phyloP scores from a whole-genome alignment of 352 stramenopile genomes.

The Globisporangium lucens region DNA sequence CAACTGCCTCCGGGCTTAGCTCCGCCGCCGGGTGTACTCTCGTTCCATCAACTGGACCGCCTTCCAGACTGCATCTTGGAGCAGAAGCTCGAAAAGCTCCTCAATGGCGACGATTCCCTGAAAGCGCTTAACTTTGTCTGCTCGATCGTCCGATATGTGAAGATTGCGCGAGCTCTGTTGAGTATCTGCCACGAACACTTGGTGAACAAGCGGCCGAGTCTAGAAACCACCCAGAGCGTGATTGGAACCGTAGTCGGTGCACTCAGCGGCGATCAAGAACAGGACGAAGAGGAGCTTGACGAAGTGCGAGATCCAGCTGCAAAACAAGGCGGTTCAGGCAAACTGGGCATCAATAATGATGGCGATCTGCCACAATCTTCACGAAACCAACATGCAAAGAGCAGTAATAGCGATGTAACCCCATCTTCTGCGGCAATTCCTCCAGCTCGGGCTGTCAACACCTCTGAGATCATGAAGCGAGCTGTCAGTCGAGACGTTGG shows the following conservation, averaged over 20 bases:
- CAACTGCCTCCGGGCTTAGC: constrained; percentile 43
- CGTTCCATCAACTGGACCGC: constrained; percentile 41
- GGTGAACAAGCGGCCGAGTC: constrained; percentile 21
- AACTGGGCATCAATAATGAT: neutral
- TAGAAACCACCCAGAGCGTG: constrained; percentile 33
- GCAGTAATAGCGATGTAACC: neutral
- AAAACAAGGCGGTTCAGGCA: neutral
- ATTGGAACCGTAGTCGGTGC: constrained; percentile 19
- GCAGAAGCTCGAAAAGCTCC: constrained; percentile 24
- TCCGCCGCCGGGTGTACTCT: constrained; percentile 30
- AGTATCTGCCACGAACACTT: constrained; percentile 42
- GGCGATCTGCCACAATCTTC: too few species aligned
- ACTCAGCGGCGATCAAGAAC: constrained; percentile 6
- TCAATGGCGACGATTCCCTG: constrained; percentile 21
- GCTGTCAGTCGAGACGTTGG: constrained; percentile 43
- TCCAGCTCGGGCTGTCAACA: constrained; percentile 23
- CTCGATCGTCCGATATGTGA: constrained; percentile 38
- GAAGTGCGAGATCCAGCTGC: neutral
- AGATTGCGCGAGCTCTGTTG: constrained; percentile 36
- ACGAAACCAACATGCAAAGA: neutral
- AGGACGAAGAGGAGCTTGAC: neutral
- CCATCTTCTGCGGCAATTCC: neutral
- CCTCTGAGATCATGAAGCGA: constrained; percentile 46
- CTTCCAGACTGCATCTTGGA: constrained; percentile 30
- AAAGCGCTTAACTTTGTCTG: constrained; percentile 32